Percentiles rank a stretch among this genome's conserved stretches.
phyloP scores from a whole-genome alignment of 2,329 filamentous ascomycete genomes.

The Ophidiomyces ophidiicola region DNA sequence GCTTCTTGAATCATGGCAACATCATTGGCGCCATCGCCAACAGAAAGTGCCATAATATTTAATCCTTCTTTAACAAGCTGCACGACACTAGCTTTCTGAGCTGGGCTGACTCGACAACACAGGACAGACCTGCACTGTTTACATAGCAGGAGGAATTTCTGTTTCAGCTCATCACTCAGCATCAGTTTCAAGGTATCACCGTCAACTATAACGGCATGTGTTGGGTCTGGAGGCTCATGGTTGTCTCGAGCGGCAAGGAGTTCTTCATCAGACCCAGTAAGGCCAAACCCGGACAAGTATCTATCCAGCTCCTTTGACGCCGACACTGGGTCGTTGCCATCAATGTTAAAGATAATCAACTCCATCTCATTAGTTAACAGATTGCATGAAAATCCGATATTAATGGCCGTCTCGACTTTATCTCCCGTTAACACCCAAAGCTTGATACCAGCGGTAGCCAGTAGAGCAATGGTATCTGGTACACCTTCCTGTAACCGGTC shows the following conservation, averaged over 20 bases:
- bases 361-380: slow-evolving; percentile 97
- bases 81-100: slow-evolving; percentile 95
- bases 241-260: slow-evolving; percentile 64
- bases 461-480: slow-evolving; percentile 82
- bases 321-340: slow-evolving; percentile 55
- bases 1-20: slow-evolving; percentile 97
- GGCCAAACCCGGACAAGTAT: slow-evolving; percentile 57
- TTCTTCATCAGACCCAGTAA: slow-evolving; percentile 78
- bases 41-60: slow-evolving; percentile 89
- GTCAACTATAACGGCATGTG: slow-evolving; percentile 88
- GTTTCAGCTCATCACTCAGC: slow-evolving; percentile 66
- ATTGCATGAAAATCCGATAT: slow-evolving; percentile 98
- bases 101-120: slow-evolving; percentile 92
- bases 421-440: slow-evolving; percentile 97
- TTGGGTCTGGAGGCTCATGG: slow-evolving; percentile 74
- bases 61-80: slow-evolving; percentile 88
- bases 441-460: slow-evolving; percentile 91
- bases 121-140: slow-evolving; percentile 95
- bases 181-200: slow-evolving; percentile 86
- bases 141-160: slow-evolving; percentile 88
- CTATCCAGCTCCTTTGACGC: slow-evolving; percentile 63
- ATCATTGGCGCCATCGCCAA: slow-evolving; percentile 90
- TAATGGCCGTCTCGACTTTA: slow-evolving; percentile 98
- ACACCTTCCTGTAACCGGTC: slow-evolving; percentile 94
- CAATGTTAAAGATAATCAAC: slow-evolving; percentile 74